Conservation (phyloP, 495 filamentous ascomycete genomes). For the Daldinia caldariorum region DNA sequence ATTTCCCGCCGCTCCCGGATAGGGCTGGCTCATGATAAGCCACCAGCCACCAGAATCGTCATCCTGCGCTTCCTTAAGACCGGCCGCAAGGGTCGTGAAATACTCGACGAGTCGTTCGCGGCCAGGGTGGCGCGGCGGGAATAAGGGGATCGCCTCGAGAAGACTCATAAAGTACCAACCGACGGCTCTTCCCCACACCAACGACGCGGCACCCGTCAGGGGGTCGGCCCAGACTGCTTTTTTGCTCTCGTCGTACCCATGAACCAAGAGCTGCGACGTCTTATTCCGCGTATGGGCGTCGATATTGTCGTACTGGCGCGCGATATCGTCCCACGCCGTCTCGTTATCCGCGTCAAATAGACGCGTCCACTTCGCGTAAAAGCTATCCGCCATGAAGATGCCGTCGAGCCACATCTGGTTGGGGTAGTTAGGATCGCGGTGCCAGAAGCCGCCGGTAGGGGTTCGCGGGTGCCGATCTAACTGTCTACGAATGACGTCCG, state of each 20-base stretch:
- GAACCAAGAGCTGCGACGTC: conserved; percentile 60
- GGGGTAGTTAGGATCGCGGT: conserved; percentile 58
- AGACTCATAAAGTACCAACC: conserved; percentile 71
- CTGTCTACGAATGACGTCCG: conserved; percentile 57
- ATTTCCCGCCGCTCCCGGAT: conserved; percentile 59
- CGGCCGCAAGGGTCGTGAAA: conserved; percentile 54
- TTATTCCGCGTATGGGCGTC: conserved; percentile 61
- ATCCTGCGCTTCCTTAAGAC: conserved; percentile 58
- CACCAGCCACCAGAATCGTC: conserved; percentile 65
- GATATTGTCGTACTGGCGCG: conserved; percentile 63
- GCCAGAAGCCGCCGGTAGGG: conserved; percentile 63
- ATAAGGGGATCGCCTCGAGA: conserved; percentile 63
- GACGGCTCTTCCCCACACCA: conserved; percentile 66
- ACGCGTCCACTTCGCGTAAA: conserved; percentile 59
- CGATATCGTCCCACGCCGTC: conserved; percentile 56
- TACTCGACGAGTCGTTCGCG: conserved; percentile 50
- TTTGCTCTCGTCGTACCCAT: conserved; percentile 67
- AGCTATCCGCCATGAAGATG: conserved; percentile 63
- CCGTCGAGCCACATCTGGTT: conserved; percentile 69
- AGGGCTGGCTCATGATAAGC: conserved; percentile 62
- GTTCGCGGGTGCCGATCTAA: conserved; percentile 61
- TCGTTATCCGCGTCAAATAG: conserved; percentile 53
- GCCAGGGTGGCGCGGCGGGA: conserved; percentile 50
- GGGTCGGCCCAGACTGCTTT: conserved; percentile 66
- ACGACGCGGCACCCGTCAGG: conserved; percentile 62